Evolutionary conservation across 805 yeast genomes (phyloP), one percentile per base, ranked within the genome.

Genomic region (Candida caryicola): DNA sequence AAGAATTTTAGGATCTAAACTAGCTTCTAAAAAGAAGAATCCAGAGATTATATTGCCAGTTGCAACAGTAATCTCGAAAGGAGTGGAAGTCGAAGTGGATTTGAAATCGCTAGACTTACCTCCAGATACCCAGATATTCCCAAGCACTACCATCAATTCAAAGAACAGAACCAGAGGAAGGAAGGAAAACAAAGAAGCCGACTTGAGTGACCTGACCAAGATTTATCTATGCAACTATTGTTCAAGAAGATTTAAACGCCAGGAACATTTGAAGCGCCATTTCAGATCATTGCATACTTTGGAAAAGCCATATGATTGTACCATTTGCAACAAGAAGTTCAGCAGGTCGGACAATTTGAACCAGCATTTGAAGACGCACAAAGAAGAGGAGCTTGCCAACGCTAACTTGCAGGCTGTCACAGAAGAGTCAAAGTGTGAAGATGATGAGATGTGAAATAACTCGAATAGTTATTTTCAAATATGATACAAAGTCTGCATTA

Each of bases 201-300:
- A 79, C 50, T 45, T 66, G 52, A 57, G 54, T 34, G 74, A 69
- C 45, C 70, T 66, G 45, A 35, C 73, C 8, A 81, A 81, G 58
- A 77, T 77, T 29, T 82, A 73, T 53, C 74, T 75, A 21, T 83
- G 90, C 56, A 75, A 74, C 23, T 74, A 70, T 51, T 83, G 91
- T 56, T 69, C 74, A 33, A 71, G 90, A 47, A 54, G 74, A 27
- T 84, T 84, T 61, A 79, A 81, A 54, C 71, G 93, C 48, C 87
- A 82, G 55, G 93, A 84, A 52, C 93, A 84, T 57, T 62, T 84
- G 49, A 82, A 81, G 55, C 71, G 93, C 43, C 93, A 84, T 51
- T 76, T 80, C 54, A 65, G 90, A 41, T 79, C 87, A 14, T 66
- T 84, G 43, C 93, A 84, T 52, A 82, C 84, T 23, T 72, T 80